Base-by-base conservation (phyloP, 2,329 filamentous ascomycete genomes). In the Xylaria hypoxylon region DNA sequence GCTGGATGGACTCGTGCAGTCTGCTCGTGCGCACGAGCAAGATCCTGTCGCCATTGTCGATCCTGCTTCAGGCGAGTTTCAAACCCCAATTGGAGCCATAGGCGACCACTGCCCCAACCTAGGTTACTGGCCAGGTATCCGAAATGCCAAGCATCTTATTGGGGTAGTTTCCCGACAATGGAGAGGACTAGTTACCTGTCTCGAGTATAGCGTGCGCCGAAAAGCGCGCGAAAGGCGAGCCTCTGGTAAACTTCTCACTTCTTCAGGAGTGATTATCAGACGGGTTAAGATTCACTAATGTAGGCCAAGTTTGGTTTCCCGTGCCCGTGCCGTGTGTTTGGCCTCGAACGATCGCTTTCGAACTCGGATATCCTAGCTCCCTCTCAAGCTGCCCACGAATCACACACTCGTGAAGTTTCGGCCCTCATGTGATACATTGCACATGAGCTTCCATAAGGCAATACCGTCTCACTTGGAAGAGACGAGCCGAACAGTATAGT, bases 21-120 rank as follows among this genome's bases (percentile, higher is more conserved):
- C 13, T 10, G 13, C 10, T 38, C 11, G 33, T 52, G 35, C 56
- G 62, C 61, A 40, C 61, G 56, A 40, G 57, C 50, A 60, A 15
- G 10, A 48, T 59, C 61, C 61, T 52, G 52, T 55, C 5, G 22
- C 40, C 22, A 8, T n/a, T 28, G 65, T 50, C 45, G 48, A 68
- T 68, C 62, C 7, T 59, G 65, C 65, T 15, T 58, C 62, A 68
- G 58, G 62, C 58, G 42, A 59, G 65, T 68, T 68, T 68, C 62
- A 68, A 50, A 26, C 58, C 48, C 57, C 50, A 52, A 64, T 52
- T 22, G 24, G 52, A 50, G 47, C 52, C 58, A n/a, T 31, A 57
- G 44, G 35, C 35, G 50, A 53, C 35, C 45, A 35, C 31, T 22
- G 55, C 50, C 28, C 19, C 38, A 48, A 59, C 35, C 64, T 38